Evolutionary conservation across 441 rosid genomes (phyloP), one percentile per base, ranked within the genome.

Genomic region (Cnidoscolus chayamansa): DNA sequence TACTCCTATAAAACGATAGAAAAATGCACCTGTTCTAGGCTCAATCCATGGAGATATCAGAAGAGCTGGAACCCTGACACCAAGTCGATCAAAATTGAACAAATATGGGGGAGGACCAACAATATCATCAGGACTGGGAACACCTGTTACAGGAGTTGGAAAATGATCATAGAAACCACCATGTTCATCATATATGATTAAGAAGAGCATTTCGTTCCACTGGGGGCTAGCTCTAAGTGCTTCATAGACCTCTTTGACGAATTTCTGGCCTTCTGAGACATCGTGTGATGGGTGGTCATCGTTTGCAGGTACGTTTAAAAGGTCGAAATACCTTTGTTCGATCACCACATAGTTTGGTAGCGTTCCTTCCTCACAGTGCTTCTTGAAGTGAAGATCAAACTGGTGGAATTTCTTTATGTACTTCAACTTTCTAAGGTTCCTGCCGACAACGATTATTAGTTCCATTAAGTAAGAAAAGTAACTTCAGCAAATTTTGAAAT

Each of bases 161-260:
- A 89, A 97, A 72, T 94, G 98, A 74, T 94, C 97, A 40, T 88
- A 94, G 77, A 88, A 92, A 15, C 97, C 98, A 2, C 98, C 98
- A 56, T 94, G 98, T 67, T 94, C 97, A 72, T 94, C 97, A 12
- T 94, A 94, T 31, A 83, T 78, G 65, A 94, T 65, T 0, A 92
- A 13, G 48, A 90, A 84, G 50, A 94, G 70, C 1, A 67, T 90
- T 81, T 92, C 87, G 9, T 89, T 85, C 98, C 98, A 94, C 30
- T 88, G 94, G 9, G 97, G 97, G 76, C 97, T 94, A 7, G 84
- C 83, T 79, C 98, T 76, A 5, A 92, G 82, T 11, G 93, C 88
- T 79, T 94, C 97, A 58, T 94, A 92, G 7, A 94, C 93, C 72
- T 90, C 86, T 77, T 90, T 94, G 0, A 90, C 87, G 40, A 92